phyloP scores from a whole-genome alignment of 192 early-diverging fungal species.

The Entophlyctis helioformis region DNA sequence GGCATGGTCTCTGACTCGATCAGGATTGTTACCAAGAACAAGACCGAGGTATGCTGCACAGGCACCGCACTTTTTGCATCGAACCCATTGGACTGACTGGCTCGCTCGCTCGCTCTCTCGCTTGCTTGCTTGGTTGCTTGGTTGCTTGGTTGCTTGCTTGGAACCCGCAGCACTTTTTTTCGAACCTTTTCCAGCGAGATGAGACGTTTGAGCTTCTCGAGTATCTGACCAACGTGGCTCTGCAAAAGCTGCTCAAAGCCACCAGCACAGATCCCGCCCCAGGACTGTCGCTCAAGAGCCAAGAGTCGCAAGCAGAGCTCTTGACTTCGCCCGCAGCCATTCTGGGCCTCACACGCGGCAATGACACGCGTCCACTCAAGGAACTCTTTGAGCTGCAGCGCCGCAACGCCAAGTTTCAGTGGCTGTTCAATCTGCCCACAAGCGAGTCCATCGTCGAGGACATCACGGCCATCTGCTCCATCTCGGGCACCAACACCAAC shows the following conservation, averaged over 20 bases:
- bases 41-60: conserved; percentile 45
- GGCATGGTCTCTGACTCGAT: conserved; percentile 84
- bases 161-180: conserved; percentile 80
- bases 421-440: conserved; percentile 64
- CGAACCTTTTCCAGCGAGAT: conserved; percentile 92
- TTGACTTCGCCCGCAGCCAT: conserved; percentile 10
- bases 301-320: conserved; percentile 1
- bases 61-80: neutral
- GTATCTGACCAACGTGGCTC: conserved; percentile 75
- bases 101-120: too few species aligned
- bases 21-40: conserved; percentile 70
- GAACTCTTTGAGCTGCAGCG: conserved; percentile 55
- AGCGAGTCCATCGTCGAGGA: conserved; percentile 64
- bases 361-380: conserved; percentile 25
- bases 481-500: conserved; percentile 32
- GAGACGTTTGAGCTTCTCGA: conserved; percentile 94
- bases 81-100: too few species aligned
- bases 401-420: conserved; percentile 61
- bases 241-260: conserved; percentile 77
- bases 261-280: conserved; percentile 58
- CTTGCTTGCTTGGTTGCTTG: too few species aligned
- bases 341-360: conserved; percentile 3
- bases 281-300: conserved; percentile 24
- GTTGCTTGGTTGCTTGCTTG: too few species aligned
- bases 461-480: conserved; percentile 41